These are phyloP conservation scores for Lepiota subincarnata DNA, from an alignment of 768 basidiomycete genomes.

Conservation along the genomic window DNA sequence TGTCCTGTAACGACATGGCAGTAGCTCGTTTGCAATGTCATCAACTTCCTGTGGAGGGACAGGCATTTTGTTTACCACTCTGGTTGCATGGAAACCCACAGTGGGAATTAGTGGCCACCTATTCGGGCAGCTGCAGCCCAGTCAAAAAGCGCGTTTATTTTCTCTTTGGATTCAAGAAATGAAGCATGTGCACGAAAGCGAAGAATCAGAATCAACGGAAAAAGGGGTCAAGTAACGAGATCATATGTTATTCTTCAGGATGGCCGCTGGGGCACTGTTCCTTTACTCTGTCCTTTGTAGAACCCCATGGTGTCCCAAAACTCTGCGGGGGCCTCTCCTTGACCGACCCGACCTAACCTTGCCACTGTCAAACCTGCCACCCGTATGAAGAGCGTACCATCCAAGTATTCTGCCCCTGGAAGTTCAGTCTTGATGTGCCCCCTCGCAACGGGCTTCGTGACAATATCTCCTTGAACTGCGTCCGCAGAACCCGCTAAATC, in stretches of 20 bases:
- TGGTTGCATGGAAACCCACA: too few species aligned
- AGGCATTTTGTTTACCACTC: too few species aligned
- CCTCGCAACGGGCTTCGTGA: background rate
- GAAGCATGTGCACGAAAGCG: too few species aligned
- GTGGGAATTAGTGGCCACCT: too few species aligned
- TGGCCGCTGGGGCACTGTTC: background rate
- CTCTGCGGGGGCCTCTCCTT: conserved; percentile 24
- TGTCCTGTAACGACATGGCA: conserved; percentile 24
- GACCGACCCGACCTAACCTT: conserved; percentile 34
- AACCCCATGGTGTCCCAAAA: conserved; percentile 24
- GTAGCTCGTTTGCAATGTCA: too few species aligned
- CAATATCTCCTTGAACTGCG: conserved; percentile 13
- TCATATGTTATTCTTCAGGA: too few species aligned
- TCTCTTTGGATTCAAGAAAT: too few species aligned
- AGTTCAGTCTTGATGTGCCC: conserved; percentile 21
- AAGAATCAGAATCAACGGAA: too few species aligned
- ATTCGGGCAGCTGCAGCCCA: too few species aligned
- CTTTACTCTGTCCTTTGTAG: conserved; percentile 2
- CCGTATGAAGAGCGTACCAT: conserved; percentile 63
- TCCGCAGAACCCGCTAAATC: conserved; percentile 27
- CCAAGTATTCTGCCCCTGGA: conserved; percentile 46
- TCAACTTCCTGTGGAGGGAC: too few species aligned
- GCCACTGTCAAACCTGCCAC: conserved; percentile 49
- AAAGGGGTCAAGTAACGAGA: too few species aligned
- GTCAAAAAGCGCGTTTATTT: too few species aligned